These are phyloP conservation scores for Solanum chmielewskii DNA, from an alignment of 257 asterid species.

Conservation along the genomic window DNA sequence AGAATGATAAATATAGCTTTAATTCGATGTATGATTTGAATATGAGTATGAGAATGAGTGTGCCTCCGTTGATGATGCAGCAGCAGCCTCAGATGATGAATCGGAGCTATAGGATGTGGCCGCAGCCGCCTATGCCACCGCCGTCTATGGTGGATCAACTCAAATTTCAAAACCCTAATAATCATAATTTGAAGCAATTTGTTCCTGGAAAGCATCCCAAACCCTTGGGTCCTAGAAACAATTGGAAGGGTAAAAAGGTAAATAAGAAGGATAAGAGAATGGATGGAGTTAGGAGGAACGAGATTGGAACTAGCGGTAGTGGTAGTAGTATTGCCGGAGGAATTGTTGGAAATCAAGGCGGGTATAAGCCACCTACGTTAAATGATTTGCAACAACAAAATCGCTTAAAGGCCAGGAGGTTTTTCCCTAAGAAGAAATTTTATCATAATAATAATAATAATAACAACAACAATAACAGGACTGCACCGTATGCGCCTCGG, in stretches of 20 bases:
- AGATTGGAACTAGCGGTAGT: conserved; percentile 18
- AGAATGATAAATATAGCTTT: not conserved
- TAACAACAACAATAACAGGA: conserved; percentile 8
- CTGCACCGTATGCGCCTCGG: conserved; percentile 61
- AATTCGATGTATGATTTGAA: not conserved
- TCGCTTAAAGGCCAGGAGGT: conserved; percentile 47
- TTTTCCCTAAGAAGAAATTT: conserved; percentile 47
- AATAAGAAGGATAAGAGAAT: conserved; percentile 28
- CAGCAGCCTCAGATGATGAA: conserved; percentile 44
- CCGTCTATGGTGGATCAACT: conserved; percentile 11
- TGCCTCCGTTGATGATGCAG: conserved; percentile 11
- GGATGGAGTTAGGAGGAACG: conserved; percentile 38
- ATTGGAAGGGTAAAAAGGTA: conserved; percentile 68
- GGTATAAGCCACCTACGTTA: conserved; percentile 51
- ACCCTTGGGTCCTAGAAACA: conserved; percentile 52
- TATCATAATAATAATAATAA: not conserved
- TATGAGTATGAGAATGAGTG: not conserved
- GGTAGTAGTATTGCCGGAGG: not conserved
- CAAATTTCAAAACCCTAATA: conserved; percentile 42
- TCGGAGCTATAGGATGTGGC: conserved; percentile 63
- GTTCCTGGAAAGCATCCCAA: conserved; percentile 13
- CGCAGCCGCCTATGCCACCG: conserved; percentile 13
- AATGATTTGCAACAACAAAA: conserved; percentile 64
- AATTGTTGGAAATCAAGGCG: conserved; percentile 19
- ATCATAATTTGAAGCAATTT: conserved; percentile 22